Evolutionary conservation across 805 yeast species (phyloP).

Genomic region (Ascoidea asiatica): DNA sequence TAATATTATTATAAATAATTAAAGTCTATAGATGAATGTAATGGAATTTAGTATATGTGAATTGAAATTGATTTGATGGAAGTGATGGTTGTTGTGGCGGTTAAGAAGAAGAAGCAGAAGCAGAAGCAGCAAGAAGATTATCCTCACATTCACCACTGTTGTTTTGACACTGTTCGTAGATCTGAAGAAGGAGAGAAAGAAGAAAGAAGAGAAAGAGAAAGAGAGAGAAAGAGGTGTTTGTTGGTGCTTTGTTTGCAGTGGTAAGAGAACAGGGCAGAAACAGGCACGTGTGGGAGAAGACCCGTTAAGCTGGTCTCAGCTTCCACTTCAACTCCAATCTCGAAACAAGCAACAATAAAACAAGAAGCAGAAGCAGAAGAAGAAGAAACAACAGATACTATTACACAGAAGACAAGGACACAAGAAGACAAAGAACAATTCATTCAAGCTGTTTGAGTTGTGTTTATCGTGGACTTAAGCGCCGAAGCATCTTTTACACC

Average conservation of each 20-base stretch:
- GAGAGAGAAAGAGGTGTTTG: too few species aligned
- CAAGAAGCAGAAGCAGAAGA: not conserved
- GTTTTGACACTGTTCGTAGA: too few species aligned
- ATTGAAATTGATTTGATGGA: too few species aligned
- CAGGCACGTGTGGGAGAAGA: not conserved
- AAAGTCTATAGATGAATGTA: too few species aligned
- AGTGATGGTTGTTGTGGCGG: too few species aligned
- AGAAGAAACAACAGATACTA: slow-evolving; percentile 35
- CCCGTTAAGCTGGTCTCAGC: not conserved
- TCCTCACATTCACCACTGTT: too few species aligned
- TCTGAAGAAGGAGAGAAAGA: too few species aligned
- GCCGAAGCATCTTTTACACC: slow-evolving; percentile 21
- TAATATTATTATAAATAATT: too few species aligned
- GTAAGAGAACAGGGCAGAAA: not conserved
- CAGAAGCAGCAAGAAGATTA: too few species aligned
- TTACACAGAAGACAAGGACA: slow-evolving; percentile 87
- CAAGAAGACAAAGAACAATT: slow-evolving; percentile 41
- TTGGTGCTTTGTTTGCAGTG: not conserved
- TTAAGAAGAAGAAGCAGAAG: too few species aligned
- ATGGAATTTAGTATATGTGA: too few species aligned
- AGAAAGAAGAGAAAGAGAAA: too few species aligned
- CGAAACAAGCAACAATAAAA: not conserved
- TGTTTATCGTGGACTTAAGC: slow-evolving; percentile 22
- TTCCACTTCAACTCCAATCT: not conserved
- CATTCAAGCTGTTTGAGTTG: slow-evolving; percentile 24